Conservation (phyloP, 192 early-diverging fungal genomes). For the Thamnidium elegans region DNA sequence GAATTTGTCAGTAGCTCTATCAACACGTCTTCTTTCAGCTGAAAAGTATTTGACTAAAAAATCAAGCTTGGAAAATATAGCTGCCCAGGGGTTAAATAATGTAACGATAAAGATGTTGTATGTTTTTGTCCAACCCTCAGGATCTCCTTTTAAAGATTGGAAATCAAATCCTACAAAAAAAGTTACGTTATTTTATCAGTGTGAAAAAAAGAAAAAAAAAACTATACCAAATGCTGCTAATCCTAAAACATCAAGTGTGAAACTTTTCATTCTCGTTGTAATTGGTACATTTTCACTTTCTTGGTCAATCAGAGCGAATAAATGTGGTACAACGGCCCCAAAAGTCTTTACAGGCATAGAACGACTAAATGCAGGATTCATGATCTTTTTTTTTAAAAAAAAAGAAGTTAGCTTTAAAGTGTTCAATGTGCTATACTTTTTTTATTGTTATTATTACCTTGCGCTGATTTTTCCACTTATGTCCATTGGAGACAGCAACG, state of each 20-base stretch:
- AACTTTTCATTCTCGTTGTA: background rate
- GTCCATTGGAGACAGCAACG: constrained; percentile 16
- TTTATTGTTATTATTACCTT: constrained; percentile 9
- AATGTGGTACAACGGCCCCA: background rate
- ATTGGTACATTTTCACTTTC: background rate
- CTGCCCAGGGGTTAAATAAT: background rate
- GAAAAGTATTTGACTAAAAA: constrained; percentile 7
- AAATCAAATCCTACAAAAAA: background rate
- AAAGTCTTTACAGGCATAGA: constrained; percentile 24
- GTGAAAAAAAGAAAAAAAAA: background rate
- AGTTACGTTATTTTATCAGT: background rate
- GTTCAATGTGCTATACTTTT: constrained; percentile 15
- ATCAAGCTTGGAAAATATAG: constrained; percentile 22
- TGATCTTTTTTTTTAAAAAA: constrained; percentile 7
- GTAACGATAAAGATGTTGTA: constrained; percentile 11
- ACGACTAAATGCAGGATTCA: constrained; percentile 27
- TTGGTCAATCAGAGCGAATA: constrained; percentile 4
- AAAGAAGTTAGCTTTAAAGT: too few species aligned
- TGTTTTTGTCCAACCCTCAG: background rate
- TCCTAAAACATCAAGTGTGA: constrained; percentile 19
- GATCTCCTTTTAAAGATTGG: background rate
- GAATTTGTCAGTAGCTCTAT: constrained; percentile 14
- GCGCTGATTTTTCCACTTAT: background rate
- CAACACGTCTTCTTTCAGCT: constrained; percentile 14
- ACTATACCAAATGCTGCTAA: constrained; percentile 13